Conservation (phyloP, 75 land plant species). For the Azolla pinnata region DNA sequence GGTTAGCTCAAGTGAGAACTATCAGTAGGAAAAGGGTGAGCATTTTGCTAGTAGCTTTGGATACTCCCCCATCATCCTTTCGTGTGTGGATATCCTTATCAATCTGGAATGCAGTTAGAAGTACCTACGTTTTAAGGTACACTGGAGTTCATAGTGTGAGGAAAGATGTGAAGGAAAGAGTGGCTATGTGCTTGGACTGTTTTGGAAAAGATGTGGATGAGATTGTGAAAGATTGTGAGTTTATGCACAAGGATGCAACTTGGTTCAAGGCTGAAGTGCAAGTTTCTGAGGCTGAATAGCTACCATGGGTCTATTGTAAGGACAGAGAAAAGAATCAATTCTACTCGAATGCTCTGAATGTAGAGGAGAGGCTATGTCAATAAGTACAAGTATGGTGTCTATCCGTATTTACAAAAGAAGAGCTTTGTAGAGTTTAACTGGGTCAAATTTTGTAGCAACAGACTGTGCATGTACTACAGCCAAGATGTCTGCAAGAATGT, state of each 20-base stretch:
- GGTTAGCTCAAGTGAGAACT: conserved; percentile 8
- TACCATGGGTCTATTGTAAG: no score
- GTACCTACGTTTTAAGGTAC: background rate
- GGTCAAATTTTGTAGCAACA: no score
- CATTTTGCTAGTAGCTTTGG: conserved; percentile 9
- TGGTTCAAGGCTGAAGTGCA: conserved; percentile 16
- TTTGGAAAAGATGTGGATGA: conserved; percentile 17
- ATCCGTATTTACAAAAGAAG: no score
- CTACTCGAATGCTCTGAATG: no score
- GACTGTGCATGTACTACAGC: no score
- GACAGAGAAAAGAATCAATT: no score
- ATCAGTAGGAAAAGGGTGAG: conserved; percentile 5
- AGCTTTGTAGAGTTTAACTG: no score
- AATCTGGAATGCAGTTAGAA: background rate
- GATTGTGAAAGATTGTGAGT: background rate
- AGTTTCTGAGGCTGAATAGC: conserved; percentile 1
- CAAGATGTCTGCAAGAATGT: no score
- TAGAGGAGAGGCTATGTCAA: no score
- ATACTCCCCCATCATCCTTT: conserved; percentile 1
- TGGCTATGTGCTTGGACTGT: conserved; percentile 10
- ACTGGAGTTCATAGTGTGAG: conserved; percentile 4
- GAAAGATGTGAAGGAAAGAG: conserved; percentile 11
- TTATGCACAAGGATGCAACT: conserved; percentile 5
- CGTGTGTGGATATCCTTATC: background rate
- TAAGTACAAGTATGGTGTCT: no score